Conservation (phyloP, 371 early-diverging fungal species). For the Saksenaea vasiformis region DNA sequence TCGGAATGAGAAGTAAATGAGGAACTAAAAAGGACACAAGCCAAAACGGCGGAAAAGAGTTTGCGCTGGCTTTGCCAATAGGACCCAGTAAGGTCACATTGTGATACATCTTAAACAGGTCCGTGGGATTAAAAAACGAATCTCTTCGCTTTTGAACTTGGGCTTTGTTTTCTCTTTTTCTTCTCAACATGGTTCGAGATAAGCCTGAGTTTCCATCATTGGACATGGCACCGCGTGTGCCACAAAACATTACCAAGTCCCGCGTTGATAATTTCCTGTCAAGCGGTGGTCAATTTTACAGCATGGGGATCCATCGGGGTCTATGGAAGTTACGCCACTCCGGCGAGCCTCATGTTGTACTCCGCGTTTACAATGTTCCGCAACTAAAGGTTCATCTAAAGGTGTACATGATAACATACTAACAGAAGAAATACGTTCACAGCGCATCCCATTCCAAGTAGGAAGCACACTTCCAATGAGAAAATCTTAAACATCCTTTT, state of each 20-base stretch:
- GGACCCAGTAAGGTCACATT: neutral
- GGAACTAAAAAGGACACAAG: neutral
- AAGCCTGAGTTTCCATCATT: slow-evolving; percentile 20
- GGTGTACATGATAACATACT: neutral
- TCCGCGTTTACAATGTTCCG: slow-evolving; percentile 77
- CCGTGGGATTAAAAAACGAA: neutral
- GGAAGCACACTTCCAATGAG: neutral
- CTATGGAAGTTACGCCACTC: slow-evolving; percentile 33
- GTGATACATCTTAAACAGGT: neutral
- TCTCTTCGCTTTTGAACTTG: neutral
- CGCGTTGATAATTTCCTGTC: slow-evolving; percentile 48
- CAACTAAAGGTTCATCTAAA: slow-evolving; percentile 54
- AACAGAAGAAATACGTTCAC: neutral
- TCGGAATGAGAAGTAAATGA: neutral
- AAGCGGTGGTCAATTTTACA: slow-evolving; percentile 40
- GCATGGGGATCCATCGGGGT: slow-evolving; percentile 47
- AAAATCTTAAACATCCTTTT: neutral
- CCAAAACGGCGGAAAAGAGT: neutral
- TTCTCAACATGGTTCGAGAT: neutral
- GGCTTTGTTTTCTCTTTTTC: neutral
- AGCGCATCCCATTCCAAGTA: slow-evolving; percentile 50
- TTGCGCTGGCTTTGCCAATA: neutral
- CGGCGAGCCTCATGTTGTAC: slow-evolving; percentile 36
- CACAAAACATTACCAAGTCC: slow-evolving; percentile 35
- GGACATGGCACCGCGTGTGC: slow-evolving; percentile 42